These are phyloP conservation scores for Hanseniaspora clermontiae DNA, from an alignment of 805 yeast species.

Conservation along the genomic window DNA sequence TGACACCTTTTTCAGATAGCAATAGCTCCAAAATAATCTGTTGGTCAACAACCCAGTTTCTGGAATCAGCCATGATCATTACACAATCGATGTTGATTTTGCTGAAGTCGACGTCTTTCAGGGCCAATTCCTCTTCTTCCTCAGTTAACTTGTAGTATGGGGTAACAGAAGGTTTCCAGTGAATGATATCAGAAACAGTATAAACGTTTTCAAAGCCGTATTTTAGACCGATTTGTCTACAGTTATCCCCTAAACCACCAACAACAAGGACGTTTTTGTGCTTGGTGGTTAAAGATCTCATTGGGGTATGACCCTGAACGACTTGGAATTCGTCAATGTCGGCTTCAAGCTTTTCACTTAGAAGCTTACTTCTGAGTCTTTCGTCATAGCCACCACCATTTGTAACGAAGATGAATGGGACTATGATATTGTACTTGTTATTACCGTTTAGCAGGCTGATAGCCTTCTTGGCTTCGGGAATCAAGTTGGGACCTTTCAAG, in stretches of 20 bases:
- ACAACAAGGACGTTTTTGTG: slow-evolving; percentile 70
- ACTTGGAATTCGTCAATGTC: slow-evolving; percentile 64
- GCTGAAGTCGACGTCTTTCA: slow-evolving; percentile 49
- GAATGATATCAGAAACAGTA: slow-evolving; percentile 69
- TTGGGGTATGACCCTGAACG: slow-evolving; percentile 89
- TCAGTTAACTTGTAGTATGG: slow-evolving; percentile 72
- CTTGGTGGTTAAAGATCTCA: slow-evolving; percentile 61
- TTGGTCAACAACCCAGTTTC: slow-evolving; percentile 89
- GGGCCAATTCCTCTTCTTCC: slow-evolving; percentile 47
- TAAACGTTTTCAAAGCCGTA: slow-evolving; percentile 77
- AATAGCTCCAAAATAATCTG: slow-evolving; percentile 76
- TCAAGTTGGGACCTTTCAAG: slow-evolving; percentile 70
- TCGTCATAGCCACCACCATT: slow-evolving; percentile 90
- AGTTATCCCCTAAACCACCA: slow-evolving; percentile 78
- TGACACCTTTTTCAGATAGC: slow-evolving; percentile 61
- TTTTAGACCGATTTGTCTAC: slow-evolving; percentile 67
- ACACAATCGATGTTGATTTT: slow-evolving; percentile 64
- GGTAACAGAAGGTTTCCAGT: slow-evolving; percentile 76
- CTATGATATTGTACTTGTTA: slow-evolving; percentile 61
- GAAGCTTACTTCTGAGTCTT: slow-evolving; percentile 55
- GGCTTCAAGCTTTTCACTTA: slow-evolving; percentile 46
- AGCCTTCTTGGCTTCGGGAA: slow-evolving; percentile 69
- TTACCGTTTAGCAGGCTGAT: slow-evolving; percentile 61
- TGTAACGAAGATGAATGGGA: slow-evolving; percentile 76
- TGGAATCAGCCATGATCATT: slow-evolving; percentile 78